A percentile compares a stretch with the other conserved stretches of the same genome.
phyloP scores from a whole-genome alignment of 2,329 filamentous ascomycete genomes.

The Purpureocillium takamizusanense region DNA sequence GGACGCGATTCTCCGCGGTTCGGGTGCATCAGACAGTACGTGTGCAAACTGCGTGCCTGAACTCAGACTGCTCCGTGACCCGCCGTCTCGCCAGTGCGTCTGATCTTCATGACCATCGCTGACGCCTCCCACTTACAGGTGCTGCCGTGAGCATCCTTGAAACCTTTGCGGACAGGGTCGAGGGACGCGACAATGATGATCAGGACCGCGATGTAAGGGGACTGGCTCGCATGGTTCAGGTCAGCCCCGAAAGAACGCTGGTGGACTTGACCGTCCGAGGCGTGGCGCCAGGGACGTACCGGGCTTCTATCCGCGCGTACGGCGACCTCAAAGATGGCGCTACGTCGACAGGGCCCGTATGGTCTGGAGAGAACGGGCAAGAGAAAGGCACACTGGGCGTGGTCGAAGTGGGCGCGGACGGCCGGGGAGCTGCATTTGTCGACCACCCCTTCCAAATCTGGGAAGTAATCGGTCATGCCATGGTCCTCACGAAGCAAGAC shows the following conservation, averaged over 20 bases:
- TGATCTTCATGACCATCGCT: neutral
- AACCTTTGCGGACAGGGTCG: conserved; percentile 56
- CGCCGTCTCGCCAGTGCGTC: neutral
- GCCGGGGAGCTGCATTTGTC: conserved; percentile 70
- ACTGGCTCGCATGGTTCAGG: conserved; percentile 88
- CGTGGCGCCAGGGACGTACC: conserved; percentile 70
- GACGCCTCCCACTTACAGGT: conserved; percentile 29
- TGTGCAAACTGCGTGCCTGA: conserved; percentile 12
- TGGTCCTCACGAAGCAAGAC: conserved; percentile 67
- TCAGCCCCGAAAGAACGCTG: conserved; percentile 67
- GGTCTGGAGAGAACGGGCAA: conserved; percentile 48
- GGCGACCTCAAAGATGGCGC: conserved; percentile 82
- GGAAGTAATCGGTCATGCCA: conserved; percentile 91
- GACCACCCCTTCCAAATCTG: conserved; percentile 80
- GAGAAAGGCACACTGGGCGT: conserved; percentile 55
- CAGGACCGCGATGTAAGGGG: conserved; percentile 61
- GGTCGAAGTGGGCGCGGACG: conserved; percentile 65
- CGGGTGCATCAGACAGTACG: conserved; percentile 75
- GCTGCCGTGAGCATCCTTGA: conserved; percentile 95
- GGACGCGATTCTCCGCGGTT: conserved; percentile 89
- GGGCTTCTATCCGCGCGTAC: conserved; percentile 73
- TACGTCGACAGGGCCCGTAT: conserved; percentile 74
- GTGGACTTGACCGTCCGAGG: conserved; percentile 83
- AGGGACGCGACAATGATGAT: conserved; percentile 27
- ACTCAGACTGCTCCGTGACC: conserved; percentile 3